Percentiles rank a stretch among this genome's conserved stretches.
These are phyloP conservation scores for Avena insularis DNA, from an alignment of 176 grass and related monocot genomes.

Conservation along the genomic window DNA sequence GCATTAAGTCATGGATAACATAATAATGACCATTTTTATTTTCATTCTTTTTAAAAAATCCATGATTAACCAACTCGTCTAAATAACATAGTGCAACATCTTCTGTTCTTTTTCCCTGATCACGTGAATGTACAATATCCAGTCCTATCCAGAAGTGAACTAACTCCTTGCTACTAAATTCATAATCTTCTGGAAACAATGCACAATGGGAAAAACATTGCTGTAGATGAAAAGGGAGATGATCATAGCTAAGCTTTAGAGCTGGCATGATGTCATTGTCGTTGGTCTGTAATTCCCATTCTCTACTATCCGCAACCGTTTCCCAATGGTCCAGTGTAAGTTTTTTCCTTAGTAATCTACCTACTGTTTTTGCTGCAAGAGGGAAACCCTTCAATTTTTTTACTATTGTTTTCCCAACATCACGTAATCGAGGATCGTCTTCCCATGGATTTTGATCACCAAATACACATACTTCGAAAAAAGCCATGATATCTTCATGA, in stretches of 20 bases:
- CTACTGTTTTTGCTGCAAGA: conserved; percentile 36
- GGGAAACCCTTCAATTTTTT: conserved; percentile 28
- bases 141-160: conserved; percentile 45
- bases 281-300: not conserved
- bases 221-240: conserved; percentile 36
- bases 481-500: not conserved
- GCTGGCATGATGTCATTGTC: conserved; percentile 44
- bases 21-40: not conserved
- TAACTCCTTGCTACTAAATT: not conserved
- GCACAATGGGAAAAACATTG: not conserved
- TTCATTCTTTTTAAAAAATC: not conserved
- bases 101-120: not conserved
- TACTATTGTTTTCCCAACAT: not conserved
- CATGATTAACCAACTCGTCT: not conserved
- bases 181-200: conserved; percentile 45
- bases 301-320: conserved; percentile 4
- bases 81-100: not conserved
- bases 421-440: not conserved
- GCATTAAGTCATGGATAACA: conserved; percentile 39
- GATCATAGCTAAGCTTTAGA: conserved; percentile 42
- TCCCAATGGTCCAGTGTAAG: not conserved
- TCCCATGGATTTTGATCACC: not conserved
- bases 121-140: not conserved
- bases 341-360: not conserved
- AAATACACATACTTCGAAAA: conserved; percentile 5